Evolutionary conservation across 352 stramenopile genomes (phyloP), one percentile per base, ranked within the genome.

Genomic region (Pythium dissotocum): DNA sequence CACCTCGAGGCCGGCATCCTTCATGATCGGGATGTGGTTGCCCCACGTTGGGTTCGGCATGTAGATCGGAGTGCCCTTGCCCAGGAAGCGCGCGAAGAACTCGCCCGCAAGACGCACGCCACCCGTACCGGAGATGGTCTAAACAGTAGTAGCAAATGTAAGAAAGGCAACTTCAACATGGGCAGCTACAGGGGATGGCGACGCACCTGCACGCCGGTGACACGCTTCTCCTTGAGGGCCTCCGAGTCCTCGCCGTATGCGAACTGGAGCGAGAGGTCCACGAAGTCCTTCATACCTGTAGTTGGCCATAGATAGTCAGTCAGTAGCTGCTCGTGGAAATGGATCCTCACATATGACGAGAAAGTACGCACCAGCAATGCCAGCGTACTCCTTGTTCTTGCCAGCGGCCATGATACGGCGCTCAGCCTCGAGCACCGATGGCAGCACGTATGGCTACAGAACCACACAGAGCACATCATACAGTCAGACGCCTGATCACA

Each of bases 21-120:
- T 85, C 82, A 95, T 93, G 75, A 99, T 98, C 36, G 89, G 79
- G 68, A 98, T 96, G 79, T 99, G 98, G 88, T 99, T 99, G 62
- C 97, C 96, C 98, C 98, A 99, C 57, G 98, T 99, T 58, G 98
- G 98, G 86, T 99, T 98, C 30, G 98, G 97, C 58, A 99, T 74
- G 89, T 99, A 99, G 71, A 99, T 98, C 6, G 87, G 82, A 26
- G 88, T 95, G 58, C 68, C 77, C 65, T 91, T 86, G 67, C 92
- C 90, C 36, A 91, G 80, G 58, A 97, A 98, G 63, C 88, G 87
- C 56, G 88, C 70, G 65, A 99, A 89, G 69, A 99, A 96, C 75
- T 99, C 96, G 33, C 94, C 97, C 28, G 94, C 91, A 10, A 99
- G 89, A 69, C 98, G 94, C 62, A 98, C 94, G 35, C 96, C 97